A percentile compares a stretch with the other conserved stretches of the same genome.
Evolutionary conservation across 2,329 filamentous ascomycete genomes (phyloP).

Genomic region (Aureobasidium sp.): DNA sequence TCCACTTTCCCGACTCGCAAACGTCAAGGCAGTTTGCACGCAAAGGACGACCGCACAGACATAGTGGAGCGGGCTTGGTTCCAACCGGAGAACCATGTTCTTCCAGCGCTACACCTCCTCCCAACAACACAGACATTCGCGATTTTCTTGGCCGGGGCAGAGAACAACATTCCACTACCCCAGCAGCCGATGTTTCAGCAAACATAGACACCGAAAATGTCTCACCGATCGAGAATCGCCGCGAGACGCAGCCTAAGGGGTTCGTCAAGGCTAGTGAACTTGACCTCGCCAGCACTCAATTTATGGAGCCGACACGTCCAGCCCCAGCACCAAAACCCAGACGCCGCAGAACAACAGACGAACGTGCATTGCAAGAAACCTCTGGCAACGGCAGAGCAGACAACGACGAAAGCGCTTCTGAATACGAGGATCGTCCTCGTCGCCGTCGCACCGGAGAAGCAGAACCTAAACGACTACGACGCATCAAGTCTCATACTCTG

Average conservation of each 20-base stretch:
- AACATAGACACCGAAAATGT: conserved; percentile 2
- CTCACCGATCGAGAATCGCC: neutral
- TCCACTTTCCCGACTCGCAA: conserved; percentile 19
- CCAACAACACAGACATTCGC: conserved; percentile 16
- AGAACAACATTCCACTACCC: neutral
- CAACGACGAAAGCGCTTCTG: neutral
- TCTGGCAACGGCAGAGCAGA: neutral
- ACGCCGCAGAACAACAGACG: conserved; percentile 3
- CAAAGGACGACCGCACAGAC: conserved; percentile 13
- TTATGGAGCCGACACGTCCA: neutral
- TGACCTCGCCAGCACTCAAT: conserved; percentile 17
- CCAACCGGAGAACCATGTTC: conserved; percentile 22
- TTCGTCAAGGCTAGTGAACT: conserved; percentile 28
- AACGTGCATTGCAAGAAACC: neutral
- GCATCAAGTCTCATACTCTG: conserved; percentile 32
- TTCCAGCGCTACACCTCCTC: neutral
- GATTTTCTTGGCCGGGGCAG: neutral
- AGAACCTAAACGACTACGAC: conserved; percentile 20
- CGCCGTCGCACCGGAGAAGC: conserved; percentile 20
- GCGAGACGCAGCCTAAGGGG: conserved; percentile 12
- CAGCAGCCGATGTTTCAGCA: neutral
- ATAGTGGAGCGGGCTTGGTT: conserved; percentile 18
- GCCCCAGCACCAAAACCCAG: conserved; percentile 5
- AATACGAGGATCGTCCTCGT: conserved; percentile 17
- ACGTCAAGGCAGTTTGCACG: neutral